Evolutionary conservation across 2,329 filamentous ascomycete genomes (phyloP), one percentile per base, ranked within the genome.

Genomic region (Verticillium zaregamsianum): DNA sequence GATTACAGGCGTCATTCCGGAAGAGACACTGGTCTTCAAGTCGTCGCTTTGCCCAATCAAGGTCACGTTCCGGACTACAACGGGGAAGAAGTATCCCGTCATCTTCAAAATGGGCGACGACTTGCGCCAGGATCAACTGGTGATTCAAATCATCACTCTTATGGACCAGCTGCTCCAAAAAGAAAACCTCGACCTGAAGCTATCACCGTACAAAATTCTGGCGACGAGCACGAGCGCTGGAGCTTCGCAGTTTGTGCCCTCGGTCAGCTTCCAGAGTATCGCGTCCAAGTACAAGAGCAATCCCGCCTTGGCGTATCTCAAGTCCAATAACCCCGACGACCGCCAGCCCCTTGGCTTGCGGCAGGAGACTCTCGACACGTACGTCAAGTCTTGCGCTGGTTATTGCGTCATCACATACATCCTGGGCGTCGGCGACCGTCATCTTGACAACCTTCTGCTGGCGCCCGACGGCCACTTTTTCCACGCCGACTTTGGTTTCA

Each of bases 351-450:
- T 96, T 1, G 93, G 94, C 1, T 89, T 99, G 32, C 90, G 93
- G 32, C 93, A 94, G 72, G 94, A 97, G 71, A 90, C 92, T 0
- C 89, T 99, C 78, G 95, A 99, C 68, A 97, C 90, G 1, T 99
- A 97, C 72, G 88, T 98, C 71, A 94, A 93, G 72, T 97, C 93
- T 0, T 97, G 95, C 71, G 95, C 95, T 0, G 95, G 95, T 37
- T 99, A 99, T 77, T 98, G 95, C 74, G 95, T 99, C 15, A 97
- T 99, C 68, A 99, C 96, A 0, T 99, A 99, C 74, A 91, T 99
- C 17, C 86, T 99, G 14, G 96, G 95, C 35, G 95, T 99, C 3
- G 95, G 95, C 23, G 95, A 99, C 73, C 89, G 95, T 2, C 95
- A 99, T 76, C 84, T 98, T 2, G 95, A 99, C 74, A 99, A 99